These are phyloP conservation scores for Halenospora varia DNA, from an alignment of 495 filamentous ascomycete species.

Conservation along the genomic window DNA sequence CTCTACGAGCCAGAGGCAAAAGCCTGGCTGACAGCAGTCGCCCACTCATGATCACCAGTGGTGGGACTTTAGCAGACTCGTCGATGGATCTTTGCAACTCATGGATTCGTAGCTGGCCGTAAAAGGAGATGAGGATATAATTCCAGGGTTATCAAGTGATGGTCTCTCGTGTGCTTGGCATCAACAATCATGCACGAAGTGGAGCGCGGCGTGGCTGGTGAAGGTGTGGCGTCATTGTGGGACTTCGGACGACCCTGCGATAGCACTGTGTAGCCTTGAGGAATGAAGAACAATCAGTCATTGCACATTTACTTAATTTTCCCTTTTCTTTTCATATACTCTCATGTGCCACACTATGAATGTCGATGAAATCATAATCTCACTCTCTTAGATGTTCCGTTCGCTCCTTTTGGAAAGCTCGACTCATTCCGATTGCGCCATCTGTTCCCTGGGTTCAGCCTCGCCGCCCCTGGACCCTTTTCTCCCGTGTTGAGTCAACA, in stretches of 20 bases:
- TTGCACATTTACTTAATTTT: neutral
- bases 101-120: slow-evolving; percentile 11
- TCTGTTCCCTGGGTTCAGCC: slow-evolving; percentile 3
- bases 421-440: slow-evolving; percentile 9
- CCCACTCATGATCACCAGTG: slow-evolving; percentile 63
- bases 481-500: slow-evolving; percentile 10
- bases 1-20: slow-evolving; percentile 55
- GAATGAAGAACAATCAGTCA: neutral
- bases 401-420: too few species aligned
- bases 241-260: too few species aligned
- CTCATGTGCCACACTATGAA: neutral
- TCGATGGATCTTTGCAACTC: slow-evolving; percentile 7
- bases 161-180: neutral
- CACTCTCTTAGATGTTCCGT: too few species aligned
- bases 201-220: slow-evolving; percentile 16
- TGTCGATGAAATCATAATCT: neutral
- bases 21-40: slow-evolving; percentile 72
- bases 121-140: neutral
- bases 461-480: neutral
- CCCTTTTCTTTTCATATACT: neutral
- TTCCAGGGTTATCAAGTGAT: neutral
- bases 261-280: slow-evolving; percentile 4
- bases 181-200: slow-evolving; percentile 5
- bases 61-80: slow-evolving; percentile 5
- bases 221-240: neutral